phyloP scores from a whole-genome alignment of 2,329 filamentous ascomycete species.

The Pseudofabraea citricarpa region DNA sequence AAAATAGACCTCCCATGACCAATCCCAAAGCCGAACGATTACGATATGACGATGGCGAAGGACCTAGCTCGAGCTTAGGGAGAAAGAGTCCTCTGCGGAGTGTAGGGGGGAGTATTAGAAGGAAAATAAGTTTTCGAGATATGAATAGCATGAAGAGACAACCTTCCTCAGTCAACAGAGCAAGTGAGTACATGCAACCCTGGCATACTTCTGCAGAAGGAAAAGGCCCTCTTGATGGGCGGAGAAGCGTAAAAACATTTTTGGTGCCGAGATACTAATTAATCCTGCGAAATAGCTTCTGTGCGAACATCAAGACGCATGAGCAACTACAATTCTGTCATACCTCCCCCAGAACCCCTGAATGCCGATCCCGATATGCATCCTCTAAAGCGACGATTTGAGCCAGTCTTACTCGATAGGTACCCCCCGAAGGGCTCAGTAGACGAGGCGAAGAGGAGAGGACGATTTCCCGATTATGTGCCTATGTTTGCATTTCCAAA shows the following conservation, averaged over 20 bases:
- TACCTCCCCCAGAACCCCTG: slow-evolving; percentile 86
- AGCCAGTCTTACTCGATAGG: slow-evolving; percentile 91
- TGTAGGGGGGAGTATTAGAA: slow-evolving; percentile 79
- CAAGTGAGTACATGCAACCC: too few species aligned
- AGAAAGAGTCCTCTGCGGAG: slow-evolving; percentile 35
- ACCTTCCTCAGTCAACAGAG: slow-evolving; percentile 63
- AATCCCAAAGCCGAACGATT: slow-evolving; percentile 80
- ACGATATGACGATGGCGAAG: slow-evolving; percentile 63
- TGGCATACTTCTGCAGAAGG: too few species aligned
- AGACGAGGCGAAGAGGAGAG: slow-evolving; percentile 75
- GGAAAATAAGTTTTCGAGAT: slow-evolving; percentile 87
- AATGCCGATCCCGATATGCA: slow-evolving; percentile 91
- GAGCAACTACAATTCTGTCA: slow-evolving; percentile 98
- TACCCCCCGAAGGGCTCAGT: slow-evolving; percentile 81
- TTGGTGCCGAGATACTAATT: too few species aligned
- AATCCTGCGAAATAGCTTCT: too few species aligned
- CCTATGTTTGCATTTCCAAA: slow-evolving; percentile 99
- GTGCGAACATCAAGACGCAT: slow-evolving; percentile 80
- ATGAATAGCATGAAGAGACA: slow-evolving; percentile 94
- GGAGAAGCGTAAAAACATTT: too few species aligned
- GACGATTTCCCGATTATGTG: slow-evolving; percentile 91
- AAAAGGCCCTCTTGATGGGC: too few species aligned
- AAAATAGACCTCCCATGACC: slow-evolving; percentile 65
- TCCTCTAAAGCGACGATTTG: slow-evolving; percentile 86
- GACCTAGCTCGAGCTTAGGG: slow-evolving; percentile 5